Evolutionary conservation across 306 rosid species (phyloP).

Genomic region (Fagus crenata): DNA sequence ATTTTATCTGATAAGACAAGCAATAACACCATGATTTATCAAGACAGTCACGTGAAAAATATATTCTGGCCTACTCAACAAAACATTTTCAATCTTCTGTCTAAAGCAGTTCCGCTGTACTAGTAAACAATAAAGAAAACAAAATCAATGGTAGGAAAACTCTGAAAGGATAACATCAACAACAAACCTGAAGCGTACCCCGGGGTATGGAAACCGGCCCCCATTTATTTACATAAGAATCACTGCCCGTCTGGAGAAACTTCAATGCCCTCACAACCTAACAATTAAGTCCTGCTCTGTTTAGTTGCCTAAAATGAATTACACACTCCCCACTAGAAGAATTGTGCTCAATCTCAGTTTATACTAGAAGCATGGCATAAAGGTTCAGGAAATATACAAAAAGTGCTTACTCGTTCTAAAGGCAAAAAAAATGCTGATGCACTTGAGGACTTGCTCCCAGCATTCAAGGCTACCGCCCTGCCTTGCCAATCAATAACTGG

Average conservation of each 20-base stretch:
- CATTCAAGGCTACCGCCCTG: conserved; percentile 92
- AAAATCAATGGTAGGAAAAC: conserved; percentile 10
- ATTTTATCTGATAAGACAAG: neutral
- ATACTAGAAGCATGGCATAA: conserved; percentile 25
- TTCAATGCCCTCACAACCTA: conserved; percentile 94
- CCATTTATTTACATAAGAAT: conserved; percentile 70
- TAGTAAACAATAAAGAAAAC: conserved; percentile 5
- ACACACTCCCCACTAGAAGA: conserved; percentile 27
- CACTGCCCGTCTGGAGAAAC: conserved; percentile 68
- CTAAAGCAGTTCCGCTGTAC: neutral
- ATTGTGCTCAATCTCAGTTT: conserved; percentile 29
- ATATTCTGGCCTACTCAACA: conserved; percentile 6
- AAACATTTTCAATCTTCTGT: conserved; percentile 8
- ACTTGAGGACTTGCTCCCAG: conserved; percentile 96
- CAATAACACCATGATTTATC: neutral
- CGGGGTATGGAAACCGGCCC: conserved; percentile 82
- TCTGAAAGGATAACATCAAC: conserved; percentile 30
- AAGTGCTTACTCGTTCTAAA: conserved; percentile 71
- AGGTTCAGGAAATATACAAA: conserved; percentile 26
- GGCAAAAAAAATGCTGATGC: conserved; percentile 96
- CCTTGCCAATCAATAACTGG: conserved; percentile 97
- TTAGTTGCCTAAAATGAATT: conserved; percentile 26
- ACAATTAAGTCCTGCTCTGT: conserved; percentile 27
- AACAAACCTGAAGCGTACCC: conserved; percentile 98
- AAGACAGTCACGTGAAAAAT: conserved; percentile 1